Evolutionary conservation across 768 basidiomycete species (phyloP).

Genomic region (Pleurotus tuoliensis): DNA sequence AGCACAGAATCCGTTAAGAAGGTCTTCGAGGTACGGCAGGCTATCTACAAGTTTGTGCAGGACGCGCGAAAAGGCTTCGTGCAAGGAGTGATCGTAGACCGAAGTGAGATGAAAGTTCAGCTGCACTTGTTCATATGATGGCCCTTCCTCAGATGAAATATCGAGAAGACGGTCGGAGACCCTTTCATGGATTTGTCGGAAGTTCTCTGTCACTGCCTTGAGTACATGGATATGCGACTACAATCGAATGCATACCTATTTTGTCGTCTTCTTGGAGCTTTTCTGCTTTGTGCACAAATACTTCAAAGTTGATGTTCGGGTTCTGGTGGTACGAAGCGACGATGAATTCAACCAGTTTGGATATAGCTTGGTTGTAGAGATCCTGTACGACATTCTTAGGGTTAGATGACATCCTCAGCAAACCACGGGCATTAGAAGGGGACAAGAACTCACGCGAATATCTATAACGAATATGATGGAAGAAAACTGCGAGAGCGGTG

Average conservation of each 20-base stretch:
- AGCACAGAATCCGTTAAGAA: constrained; percentile 82
- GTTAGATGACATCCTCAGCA: constrained; percentile 3
- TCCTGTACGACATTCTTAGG: constrained; percentile 52
- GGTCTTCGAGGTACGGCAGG: constrained; percentile 79
- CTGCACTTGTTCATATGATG: constrained; percentile 54
- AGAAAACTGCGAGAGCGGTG: constrained; percentile 73
- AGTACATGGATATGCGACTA: constrained; percentile 1
- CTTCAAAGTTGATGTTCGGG: constrained; percentile 75
- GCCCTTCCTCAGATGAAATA: constrained; percentile 41
- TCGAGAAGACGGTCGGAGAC: constrained; percentile 81
- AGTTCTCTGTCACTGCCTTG: constrained; percentile 75
- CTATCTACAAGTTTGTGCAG: constrained; percentile 85
- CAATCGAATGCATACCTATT: constrained; percentile 50
- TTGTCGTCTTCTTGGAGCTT: constrained; percentile 89
- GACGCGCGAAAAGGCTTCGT: constrained; percentile 89
- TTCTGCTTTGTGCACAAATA: constrained; percentile 96
- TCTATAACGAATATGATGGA: constrained; percentile 93
- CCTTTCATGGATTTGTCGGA: constrained; percentile 85
- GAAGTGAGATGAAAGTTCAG: constrained; percentile 91
- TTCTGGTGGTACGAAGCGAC: constrained; percentile 72
- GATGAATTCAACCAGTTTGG: constrained; percentile 79
- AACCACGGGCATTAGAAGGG: background rate
- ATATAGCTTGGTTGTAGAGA: constrained; percentile 79
- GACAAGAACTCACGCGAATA: constrained; percentile 66
- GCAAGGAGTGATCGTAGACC: constrained; percentile 87